Evolutionary conservation across 257 asterid genomes (phyloP), one percentile per base, ranked within the genome.

Genomic region (Solanum corneliomulleri): DNA sequence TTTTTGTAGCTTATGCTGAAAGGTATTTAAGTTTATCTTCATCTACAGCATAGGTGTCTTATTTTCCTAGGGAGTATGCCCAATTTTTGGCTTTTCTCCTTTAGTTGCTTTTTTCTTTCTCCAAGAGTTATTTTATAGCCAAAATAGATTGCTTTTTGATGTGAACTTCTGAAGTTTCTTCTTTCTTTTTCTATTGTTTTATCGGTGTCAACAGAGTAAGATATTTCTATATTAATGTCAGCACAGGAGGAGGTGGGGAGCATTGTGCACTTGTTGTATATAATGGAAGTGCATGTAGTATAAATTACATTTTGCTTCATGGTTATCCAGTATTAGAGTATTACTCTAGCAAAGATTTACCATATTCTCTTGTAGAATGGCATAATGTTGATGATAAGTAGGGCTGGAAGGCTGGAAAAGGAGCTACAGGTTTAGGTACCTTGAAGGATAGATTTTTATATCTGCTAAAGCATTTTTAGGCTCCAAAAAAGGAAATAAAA

Each of bases 301-400:
- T 21, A 9, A 56, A 20, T 56, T 23, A 56, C 20, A 20, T 11
- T 56, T 2, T 1, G n/a, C 11, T 56, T 56, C 66, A 20, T 8
- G 12, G 20, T 18, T 56, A 20, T 56, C 66, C 1, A 31, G 98
- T 95, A 39, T 82, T 91, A 49, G 82, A 21, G 71, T 74, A 91
- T 72, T 92, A 81, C 35, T 89, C 90, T 4, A 98, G 99, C 49
- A 91, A 90, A 90, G 98, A 98, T 86, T 92, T 91, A 86, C 98
- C 98, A 25, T 94, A 95, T 89, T 98, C 96, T 72, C 98, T 95
- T 27, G 89, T 87, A 85, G 89, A 95, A 91, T 96, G 94, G 93
- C 98, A 98, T 41, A 90, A 91, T 85, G 95, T 92, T 11, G 98
- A 98, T 20, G 98, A 95, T 89, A 93, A 70, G 37, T 94, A 98